Conservation (phyloP, 805 yeast species). For the Yamadazyma philogaea region DNA sequence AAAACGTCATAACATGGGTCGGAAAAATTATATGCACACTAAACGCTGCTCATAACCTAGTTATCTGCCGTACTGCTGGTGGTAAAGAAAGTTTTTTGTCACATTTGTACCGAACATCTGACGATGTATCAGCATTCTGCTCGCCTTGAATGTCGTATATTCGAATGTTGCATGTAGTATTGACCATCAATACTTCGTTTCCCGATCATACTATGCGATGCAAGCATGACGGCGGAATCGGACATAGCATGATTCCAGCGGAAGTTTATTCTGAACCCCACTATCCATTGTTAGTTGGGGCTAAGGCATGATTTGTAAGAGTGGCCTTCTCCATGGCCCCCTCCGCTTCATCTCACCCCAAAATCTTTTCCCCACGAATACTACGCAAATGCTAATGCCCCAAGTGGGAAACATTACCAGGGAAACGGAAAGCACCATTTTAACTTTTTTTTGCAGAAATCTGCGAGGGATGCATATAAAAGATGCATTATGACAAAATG, state of each 20-base stretch:
- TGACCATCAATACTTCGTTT: too few relatives aligned
- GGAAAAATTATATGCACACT: conserved; percentile 11
- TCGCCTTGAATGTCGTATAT: neutral
- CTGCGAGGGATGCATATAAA: conserved; percentile 1
- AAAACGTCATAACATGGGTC: conserved; percentile 9
- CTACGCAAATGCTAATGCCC: neutral
- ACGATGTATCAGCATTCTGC: too few relatives aligned
- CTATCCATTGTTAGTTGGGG: neutral
- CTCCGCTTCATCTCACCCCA: too few relatives aligned
- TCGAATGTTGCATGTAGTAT: neutral
- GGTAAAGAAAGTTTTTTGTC: too few relatives aligned
- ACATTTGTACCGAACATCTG: too few relatives aligned
- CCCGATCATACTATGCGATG: too few relatives aligned
- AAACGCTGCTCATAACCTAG: neutral
- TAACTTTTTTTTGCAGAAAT: neutral
- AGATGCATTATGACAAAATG: conserved; percentile 5
- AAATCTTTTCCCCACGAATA: too few relatives aligned
- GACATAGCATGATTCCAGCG: neutral
- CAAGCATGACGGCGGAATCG: neutral
- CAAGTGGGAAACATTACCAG: neutral
- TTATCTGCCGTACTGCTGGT: neutral
- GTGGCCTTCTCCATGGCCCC: neutral
- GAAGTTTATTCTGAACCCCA: neutral
- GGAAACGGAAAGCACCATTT: neutral
- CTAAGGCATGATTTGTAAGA: neutral